Evolutionary conservation across 805 yeast species (phyloP).

Genomic region (Lachancea quebecensis): DNA sequence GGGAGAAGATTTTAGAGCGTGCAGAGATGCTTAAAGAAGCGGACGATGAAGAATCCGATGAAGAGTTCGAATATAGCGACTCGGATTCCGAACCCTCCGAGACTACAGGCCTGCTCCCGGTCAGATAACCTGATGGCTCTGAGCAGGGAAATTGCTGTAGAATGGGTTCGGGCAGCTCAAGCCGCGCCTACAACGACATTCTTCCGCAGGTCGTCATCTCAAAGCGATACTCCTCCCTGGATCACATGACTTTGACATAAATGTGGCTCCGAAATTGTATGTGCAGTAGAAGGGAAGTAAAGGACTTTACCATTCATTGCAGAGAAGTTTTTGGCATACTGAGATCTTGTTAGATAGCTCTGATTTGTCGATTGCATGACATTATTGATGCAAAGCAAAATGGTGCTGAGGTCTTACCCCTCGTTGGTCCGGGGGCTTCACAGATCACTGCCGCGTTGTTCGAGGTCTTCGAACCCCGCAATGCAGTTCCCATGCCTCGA

Average conservation of each 20-base stretch:
- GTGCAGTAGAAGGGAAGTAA: too few species aligned
- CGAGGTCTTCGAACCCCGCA: conserved; percentile 50
- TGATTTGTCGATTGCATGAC: too few species aligned
- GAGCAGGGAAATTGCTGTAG: not conserved
- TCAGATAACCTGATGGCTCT: not conserved
- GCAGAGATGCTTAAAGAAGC: conserved; percentile 37
- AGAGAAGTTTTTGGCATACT: too few species aligned
- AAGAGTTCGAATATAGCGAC: conserved; percentile 23
- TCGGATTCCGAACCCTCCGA: conserved; percentile 15
- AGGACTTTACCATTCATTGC: too few species aligned
- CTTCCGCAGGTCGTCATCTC: too few species aligned
- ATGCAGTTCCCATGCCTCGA: conserved; percentile 83
- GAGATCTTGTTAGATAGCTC: too few species aligned
- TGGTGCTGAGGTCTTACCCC: not conserved
- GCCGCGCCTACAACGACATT: too few species aligned
- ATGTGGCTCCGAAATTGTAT: too few species aligned
- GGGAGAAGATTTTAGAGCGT: conserved; percentile 44
- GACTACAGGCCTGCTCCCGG: not conserved
- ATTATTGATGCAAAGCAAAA: not conserved
- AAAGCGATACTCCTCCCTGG: too few species aligned
- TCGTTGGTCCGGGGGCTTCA: not conserved
- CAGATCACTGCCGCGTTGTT: not conserved
- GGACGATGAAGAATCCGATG: conserved; percentile 26
- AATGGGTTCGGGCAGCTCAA: too few species aligned
- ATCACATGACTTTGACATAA: too few species aligned